Percentiles rank a stretch among this genome's conserved stretches.
These are phyloP conservation scores for Fagus sylvatica DNA, from an alignment of 306 rosid genomes.

Conservation along the genomic window DNA sequence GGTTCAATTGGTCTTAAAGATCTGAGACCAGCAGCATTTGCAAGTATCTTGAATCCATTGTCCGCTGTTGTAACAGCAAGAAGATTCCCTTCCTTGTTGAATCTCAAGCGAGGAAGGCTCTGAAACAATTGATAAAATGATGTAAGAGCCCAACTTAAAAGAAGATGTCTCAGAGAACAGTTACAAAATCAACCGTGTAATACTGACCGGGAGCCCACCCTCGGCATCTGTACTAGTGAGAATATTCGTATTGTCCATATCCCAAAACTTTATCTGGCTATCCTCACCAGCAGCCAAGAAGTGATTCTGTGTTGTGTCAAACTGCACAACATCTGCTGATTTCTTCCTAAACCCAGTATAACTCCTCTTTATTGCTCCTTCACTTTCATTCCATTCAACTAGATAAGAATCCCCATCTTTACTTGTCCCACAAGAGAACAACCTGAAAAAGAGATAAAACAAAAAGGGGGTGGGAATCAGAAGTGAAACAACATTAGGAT, in stretches of 20 bases:
- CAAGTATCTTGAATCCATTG: constrained; percentile 79
- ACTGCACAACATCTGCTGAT: constrained; percentile 75
- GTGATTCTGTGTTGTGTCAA: constrained; percentile 78
- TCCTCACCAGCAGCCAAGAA: constrained; percentile 93
- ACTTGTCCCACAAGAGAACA: constrained; percentile 95
- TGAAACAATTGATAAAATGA: constrained; percentile 44
- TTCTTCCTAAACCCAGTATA: constrained; percentile 80
- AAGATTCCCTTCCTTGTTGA: constrained; percentile 87
- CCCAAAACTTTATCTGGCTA: constrained; percentile 83
- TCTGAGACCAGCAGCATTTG: constrained; percentile 66
- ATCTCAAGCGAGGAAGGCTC: constrained; percentile 77
- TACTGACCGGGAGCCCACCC: constrained; percentile 77
- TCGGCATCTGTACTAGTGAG: constrained; percentile 62
- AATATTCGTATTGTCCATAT: constrained; percentile 62
- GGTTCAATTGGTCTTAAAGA: constrained; percentile 55
- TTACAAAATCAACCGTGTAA: constrained; percentile 15
- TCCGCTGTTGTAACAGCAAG: constrained; percentile 75
- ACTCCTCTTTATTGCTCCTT: constrained; percentile 74
- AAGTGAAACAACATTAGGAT: neutral
- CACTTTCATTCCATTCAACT: constrained; percentile 91
- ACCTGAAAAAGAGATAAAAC: constrained; percentile 37
- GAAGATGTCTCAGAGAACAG: constrained; percentile 14
- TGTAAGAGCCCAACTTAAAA: constrained; percentile 16
- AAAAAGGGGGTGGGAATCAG: neutral
- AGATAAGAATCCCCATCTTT: constrained; percentile 82